Conservation (phyloP, 306 rosid species). For the Coriaria nepalensis region DNA sequence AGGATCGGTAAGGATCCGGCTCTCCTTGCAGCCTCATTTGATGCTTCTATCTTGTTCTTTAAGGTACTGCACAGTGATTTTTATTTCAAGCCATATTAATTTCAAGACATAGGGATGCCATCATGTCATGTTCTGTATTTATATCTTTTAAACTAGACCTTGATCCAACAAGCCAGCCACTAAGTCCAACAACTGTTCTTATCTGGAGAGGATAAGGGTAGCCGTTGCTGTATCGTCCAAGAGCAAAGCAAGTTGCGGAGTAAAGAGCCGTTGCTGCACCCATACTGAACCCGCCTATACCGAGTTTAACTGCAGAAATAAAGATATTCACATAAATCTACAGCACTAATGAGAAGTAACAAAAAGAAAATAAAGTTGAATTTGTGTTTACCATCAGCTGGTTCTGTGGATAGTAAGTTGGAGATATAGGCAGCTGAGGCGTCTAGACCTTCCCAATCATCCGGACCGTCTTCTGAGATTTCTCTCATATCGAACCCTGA, state of each 20-base stretch:
- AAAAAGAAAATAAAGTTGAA: background rate
- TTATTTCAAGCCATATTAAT: conserved; percentile 1
- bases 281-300: conserved; percentile 98
- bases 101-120: background rate
- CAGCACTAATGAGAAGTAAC: background rate
- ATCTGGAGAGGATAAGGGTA: conserved; percentile 63
- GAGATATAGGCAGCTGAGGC: conserved; percentile 91
- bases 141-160: conserved; percentile 30
- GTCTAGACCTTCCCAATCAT: conserved; percentile 98
- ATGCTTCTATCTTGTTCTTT: conserved; percentile 71
- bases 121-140: background rate
- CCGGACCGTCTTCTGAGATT: conserved; percentile 82
- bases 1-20: conserved; percentile 75
- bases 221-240: conserved; percentile 80
- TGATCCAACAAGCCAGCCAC: conserved; percentile 99
- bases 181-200: conserved; percentile 80
- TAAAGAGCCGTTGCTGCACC: conserved; percentile 95
- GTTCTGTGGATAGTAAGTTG: conserved; percentile 87
- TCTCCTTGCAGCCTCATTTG: conserved; percentile 76
- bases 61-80: conserved; percentile 44
- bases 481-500: conserved; percentile 97
- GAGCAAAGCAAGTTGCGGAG: conserved; percentile 90
- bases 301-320: conserved; percentile 73
- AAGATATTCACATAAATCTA: conserved; percentile 8
- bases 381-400: conserved; percentile 56